Conservation (phyloP, 2,329 filamentous ascomycete genomes). For the Phyllosticta citrichinensis region DNA sequence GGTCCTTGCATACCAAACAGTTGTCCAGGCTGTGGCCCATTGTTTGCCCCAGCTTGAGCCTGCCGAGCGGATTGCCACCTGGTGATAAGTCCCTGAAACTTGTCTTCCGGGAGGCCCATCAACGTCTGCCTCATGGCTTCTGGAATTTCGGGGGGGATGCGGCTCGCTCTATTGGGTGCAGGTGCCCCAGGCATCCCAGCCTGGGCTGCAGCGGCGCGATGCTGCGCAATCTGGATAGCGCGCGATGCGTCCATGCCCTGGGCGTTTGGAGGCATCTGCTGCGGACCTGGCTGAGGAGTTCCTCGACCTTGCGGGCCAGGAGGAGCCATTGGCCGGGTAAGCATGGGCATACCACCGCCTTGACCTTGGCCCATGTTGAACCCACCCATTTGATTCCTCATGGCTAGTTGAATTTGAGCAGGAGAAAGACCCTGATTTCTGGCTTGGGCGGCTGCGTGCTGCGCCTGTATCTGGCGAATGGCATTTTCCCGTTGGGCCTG, state of each 20-base stretch:
- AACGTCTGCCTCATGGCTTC: slow-evolving; percentile 22
- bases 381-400: slow-evolving; percentile 37
- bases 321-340: slow-evolving; percentile 38
- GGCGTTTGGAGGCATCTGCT: slow-evolving; percentile 23
- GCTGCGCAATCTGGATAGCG: slow-evolving; percentile 26
- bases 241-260: slow-evolving; percentile 19
- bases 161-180: slow-evolving; percentile 23
- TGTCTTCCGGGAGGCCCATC: slow-evolving; percentile 24
- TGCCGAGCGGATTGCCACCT: not conserved
- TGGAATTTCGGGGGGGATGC: slow-evolving; percentile 24
- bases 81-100: slow-evolving; percentile 16
- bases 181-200: slow-evolving; percentile 19
- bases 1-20: slow-evolving; percentile 18
- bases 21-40: slow-evolving; percentile 18
- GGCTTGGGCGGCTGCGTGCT: slow-evolving; percentile 32
- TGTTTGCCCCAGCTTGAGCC: not conserved
- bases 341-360: slow-evolving; percentile 38
- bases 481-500: slow-evolving; percentile 33
- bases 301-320: slow-evolving; percentile 32
- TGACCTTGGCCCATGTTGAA: slow-evolving; percentile 33
- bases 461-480: slow-evolving; percentile 29
- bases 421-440: slow-evolving; percentile 16
- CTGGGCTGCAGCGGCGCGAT: slow-evolving; percentile 20
- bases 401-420: slow-evolving; percentile 24
- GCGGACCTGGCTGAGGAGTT: slow-evolving; percentile 26